Evolutionary conservation across 306 rosid genomes (phyloP).

Genomic region (Begonia loranthoides): DNA sequence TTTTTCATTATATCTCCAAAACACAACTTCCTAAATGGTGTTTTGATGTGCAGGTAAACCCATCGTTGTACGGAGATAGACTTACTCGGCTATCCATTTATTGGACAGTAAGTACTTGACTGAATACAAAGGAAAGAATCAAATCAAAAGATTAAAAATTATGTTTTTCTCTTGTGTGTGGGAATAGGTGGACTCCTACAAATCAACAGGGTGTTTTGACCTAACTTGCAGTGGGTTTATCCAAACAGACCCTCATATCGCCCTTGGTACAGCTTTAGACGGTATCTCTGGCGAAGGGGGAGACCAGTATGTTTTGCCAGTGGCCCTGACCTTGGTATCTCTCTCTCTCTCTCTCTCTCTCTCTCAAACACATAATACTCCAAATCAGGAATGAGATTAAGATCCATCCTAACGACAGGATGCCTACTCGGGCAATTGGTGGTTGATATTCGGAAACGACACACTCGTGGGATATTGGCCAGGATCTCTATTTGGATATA

Average conservation of each 20-base stretch:
- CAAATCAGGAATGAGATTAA: not conserved
- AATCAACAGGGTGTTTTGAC: conserved; percentile 58
- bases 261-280: conserved; percentile 24
- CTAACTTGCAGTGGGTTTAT: conserved; percentile 51
- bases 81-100: conserved; percentile 19
- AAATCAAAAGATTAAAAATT: too few species aligned
- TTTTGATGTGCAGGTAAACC: conserved; percentile 33
- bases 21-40: too few species aligned
- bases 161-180: not conserved
- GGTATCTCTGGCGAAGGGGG: conserved; percentile 19
- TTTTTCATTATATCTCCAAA: too few species aligned
- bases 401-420: conserved; percentile 18
- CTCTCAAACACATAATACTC: not conserved
- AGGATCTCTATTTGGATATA: not conserved
- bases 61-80: conserved; percentile 36
- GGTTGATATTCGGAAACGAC: conserved; percentile 18
- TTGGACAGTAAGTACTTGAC: conserved; percentile 51
- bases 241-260: conserved; percentile 22
- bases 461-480: conserved; percentile 46
- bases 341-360: not conserved
- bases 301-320: conserved; percentile 16
- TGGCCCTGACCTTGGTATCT: conserved; percentile 32
- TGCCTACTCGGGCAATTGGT: conserved; percentile 32
- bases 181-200: conserved; percentile 35
- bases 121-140: not conserved